phyloP scores from a whole-genome alignment of 495 filamentous ascomycete species.

The Pyrenula aspistea region DNA sequence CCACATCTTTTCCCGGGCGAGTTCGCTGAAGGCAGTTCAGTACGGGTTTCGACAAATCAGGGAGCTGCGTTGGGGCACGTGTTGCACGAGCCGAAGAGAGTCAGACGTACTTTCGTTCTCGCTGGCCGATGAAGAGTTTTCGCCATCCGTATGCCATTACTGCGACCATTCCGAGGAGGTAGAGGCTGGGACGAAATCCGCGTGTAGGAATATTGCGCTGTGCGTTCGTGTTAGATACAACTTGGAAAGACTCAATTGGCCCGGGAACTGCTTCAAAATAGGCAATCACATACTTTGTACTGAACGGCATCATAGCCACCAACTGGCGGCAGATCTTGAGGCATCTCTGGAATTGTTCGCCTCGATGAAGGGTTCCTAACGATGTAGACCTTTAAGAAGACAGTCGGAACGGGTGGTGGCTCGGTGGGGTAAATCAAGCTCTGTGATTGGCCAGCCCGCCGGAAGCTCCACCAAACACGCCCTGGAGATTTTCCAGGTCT shows the following conservation, averaged over 20 bases:
- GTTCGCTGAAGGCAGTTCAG: conserved; percentile 47
- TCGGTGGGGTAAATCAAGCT: not conserved
- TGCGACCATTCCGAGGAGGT: conserved; percentile 59
- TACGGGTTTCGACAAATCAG: not conserved
- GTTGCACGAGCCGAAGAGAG: conserved; percentile 1
- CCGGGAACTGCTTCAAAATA: conserved; percentile 10
- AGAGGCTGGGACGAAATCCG: conserved; percentile 71
- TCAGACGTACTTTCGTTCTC: conserved; percentile 70
- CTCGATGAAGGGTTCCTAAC: no score
- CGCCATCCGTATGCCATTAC: conserved; percentile 87
- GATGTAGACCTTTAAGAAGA: no score
- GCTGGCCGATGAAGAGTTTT: conserved; percentile 60
- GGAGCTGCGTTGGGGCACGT: not conserved
- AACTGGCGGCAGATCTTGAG: conserved; percentile 79
- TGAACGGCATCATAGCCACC: conserved; percentile 94
- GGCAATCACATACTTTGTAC: conserved; percentile 64
- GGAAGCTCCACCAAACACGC: not conserved
- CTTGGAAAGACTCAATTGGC: not conserved
- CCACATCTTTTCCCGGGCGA: conserved; percentile 96
- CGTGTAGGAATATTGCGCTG: conserved; percentile 87
- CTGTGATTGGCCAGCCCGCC: not conserved
- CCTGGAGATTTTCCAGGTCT: no score
- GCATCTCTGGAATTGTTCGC: conserved; percentile 40
- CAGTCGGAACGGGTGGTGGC: not conserved
- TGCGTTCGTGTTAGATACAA: conserved; percentile 4